phyloP scores from a whole-genome alignment of 129 eudicot species.

The Helianthus annuus region HanXRQr2.0-SUNRISE NC_035442.2:7782445-7782944 shows the following conservation, averaged over 20 bases:
- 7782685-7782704: neutral
- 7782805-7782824: no score
- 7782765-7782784: no score
- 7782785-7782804: no score
- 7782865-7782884: no score
- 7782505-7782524: neutral
- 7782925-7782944: no score
- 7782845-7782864: no score
- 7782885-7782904: no score
- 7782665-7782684: neutral
- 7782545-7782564: neutral
- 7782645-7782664: neutral
- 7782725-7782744: no score
- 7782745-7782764: no score
- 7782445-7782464: conserved; percentile 11
- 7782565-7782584: neutral
- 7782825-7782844: no score
- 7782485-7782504: neutral
- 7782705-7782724: no score
- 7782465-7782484: conserved; percentile 1
- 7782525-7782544: neutral
- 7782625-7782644: neutral
- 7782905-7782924: no score
- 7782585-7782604: neutral
- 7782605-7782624: neutral